A percentile compares a stretch with the other conserved stretches of the same genome.
These are phyloP conservation scores for Lasiodiplodia sp. DNA, from an alignment of 2,329 filamentous ascomycete genomes.

Conservation along the genomic window DNA sequence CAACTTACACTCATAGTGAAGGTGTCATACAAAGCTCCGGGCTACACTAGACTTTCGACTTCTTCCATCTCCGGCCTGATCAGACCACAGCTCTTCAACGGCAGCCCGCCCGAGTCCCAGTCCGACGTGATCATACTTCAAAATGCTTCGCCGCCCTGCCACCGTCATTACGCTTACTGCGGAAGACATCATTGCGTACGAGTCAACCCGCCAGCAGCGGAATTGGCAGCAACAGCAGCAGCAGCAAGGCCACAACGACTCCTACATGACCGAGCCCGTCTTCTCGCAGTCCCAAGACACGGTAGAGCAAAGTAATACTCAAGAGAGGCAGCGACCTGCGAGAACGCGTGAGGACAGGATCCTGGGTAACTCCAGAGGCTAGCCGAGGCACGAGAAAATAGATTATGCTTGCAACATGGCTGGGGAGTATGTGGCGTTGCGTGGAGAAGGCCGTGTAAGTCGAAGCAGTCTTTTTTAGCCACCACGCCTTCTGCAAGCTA, in stretches of 20 bases:
- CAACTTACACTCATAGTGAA: neutral
- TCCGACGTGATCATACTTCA: slow-evolving; percentile 33
- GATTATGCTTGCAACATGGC: neutral
- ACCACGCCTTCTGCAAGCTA: neutral
- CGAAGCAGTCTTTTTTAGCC: neutral
- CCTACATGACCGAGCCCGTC: slow-evolving; percentile 29
- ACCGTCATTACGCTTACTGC: slow-evolving; percentile 73
- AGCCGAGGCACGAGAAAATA: neutral
- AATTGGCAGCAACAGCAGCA: slow-evolving; percentile 38
- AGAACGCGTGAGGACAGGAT: slow-evolving; percentile 31
- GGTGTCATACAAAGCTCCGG: neutral
- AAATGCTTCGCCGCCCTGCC: slow-evolving; percentile 71
- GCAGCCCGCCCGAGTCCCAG: neutral
- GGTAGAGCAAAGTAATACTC: slow-evolving; percentile 14
- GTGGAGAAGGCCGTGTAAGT: neutral
- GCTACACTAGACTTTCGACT: neutral
- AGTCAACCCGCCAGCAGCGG: slow-evolving; percentile 62
- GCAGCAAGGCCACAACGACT: slow-evolving; percentile 24
- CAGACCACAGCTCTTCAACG: neutral
- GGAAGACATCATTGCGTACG: slow-evolving; percentile 74
- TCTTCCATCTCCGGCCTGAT: neutral
- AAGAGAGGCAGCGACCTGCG: slow-evolving; percentile 5
- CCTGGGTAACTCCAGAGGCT: slow-evolving; percentile 25
- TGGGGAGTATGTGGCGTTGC: neutral
- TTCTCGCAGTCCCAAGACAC: slow-evolving; percentile 27